These are phyloP conservation scores for Alternaria consortialis DNA, from an alignment of 2,329 filamentous ascomycete species.

Conservation along the genomic window DNA sequence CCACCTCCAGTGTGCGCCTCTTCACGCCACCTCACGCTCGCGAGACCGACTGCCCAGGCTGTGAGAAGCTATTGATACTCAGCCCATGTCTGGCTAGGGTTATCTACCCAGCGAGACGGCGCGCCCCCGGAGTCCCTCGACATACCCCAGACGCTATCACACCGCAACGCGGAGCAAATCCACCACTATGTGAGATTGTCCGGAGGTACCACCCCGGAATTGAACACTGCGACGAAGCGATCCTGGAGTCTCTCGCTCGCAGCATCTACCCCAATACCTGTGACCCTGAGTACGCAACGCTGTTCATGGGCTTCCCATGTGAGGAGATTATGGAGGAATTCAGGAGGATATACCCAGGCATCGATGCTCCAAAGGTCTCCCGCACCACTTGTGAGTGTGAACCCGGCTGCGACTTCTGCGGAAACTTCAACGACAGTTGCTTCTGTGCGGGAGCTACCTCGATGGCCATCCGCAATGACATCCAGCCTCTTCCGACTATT, in stretches of 20 bases:
- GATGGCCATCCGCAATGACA: not conserved
- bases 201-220: constrained; percentile 9
- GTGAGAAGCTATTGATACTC: not conserved
- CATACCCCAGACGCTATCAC: not conserved
- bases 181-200: constrained; percentile 9
- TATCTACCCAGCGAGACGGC: constrained; percentile 8
- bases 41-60: not conserved
- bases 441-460: not conserved
- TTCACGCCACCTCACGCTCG: not conserved
- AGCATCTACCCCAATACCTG: constrained; percentile 9
- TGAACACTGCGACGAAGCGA: constrained; percentile 8
- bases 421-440: not conserved
- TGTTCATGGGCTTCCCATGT: constrained; percentile 14
- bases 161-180: not conserved
- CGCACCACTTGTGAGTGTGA: not conserved
- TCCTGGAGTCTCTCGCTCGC: not conserved
- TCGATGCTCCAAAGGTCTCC: not conserved
- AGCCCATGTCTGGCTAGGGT: constrained; percentile 17
- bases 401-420: not conserved
- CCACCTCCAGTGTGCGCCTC: not conserved
- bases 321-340: constrained; percentile 5
- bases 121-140: not conserved
- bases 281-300: not conserved
- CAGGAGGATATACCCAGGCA: not conserved
- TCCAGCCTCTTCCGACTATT: not conserved